Evolutionary conservation across 2,329 filamentous ascomycete genomes (phyloP), one percentile per base, ranked within the genome.

Genomic region (Claviceps africana): DNA sequence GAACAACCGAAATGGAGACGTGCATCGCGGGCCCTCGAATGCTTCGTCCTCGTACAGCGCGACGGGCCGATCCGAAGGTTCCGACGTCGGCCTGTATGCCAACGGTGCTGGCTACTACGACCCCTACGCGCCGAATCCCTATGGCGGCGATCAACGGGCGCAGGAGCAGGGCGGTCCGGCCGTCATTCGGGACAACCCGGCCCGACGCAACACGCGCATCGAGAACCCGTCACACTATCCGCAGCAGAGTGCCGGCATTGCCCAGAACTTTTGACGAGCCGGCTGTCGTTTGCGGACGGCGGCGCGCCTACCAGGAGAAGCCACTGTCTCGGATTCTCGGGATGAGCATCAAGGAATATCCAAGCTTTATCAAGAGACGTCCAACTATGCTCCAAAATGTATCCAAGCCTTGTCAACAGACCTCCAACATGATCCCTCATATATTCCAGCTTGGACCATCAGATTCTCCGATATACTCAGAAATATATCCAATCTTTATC

Each of bases 1-100:
- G 52, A 77, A 79, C 55, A 84, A 85, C 66, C 76, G 81, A 50
- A 74, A 71, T 48, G 73, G 70, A 28, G 87, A 88, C 58, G 86
- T 97, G 37, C 87, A 86, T 58, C 85, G 93, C 51, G 93, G 93
- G 1, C 83, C 88, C 2, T 97, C 91, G 6, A 97, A 97, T 63
- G 93, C 93, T 6, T 98, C 93, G 0, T 97, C 93, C 0, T 90
- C 88, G 1, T 98, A 97, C 71, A 96, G 90, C 57, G 85, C 83
- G 13, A 86, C 82, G 8, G 83, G 81, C 45, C 81, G 80, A 54
- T 96, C 91, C 0, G 82, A 85, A 53, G 78, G 76, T 10, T 85
- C 81, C 13, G 81, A 83, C 22, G 70, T 67, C 31, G 66, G 65
- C 50, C 67, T 71, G 51, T 78, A 78, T 59, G 71, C 72, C 43